Base-by-base conservation (phyloP, 371 early-diverging fungal species). In the Mortierella sp. region DNA sequence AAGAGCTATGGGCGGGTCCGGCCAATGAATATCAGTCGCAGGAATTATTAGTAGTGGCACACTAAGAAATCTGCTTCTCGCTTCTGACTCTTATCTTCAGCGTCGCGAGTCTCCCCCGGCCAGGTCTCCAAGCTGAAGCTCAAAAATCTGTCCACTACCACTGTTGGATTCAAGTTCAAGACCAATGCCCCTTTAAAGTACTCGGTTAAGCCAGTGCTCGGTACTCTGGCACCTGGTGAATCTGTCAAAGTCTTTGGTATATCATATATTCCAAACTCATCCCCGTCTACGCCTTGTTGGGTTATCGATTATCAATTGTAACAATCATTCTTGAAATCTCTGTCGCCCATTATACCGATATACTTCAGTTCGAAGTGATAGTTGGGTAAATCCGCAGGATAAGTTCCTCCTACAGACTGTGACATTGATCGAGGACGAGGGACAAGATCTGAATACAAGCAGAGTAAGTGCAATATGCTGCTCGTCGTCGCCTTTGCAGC, bases 171-270 rank as follows among this genome's bases (percentile, higher is more conserved):
- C 78, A 88, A 89, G 68, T 81, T 89, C 79, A 89, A 89, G 72
- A 89, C 89, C 56, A 89, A 89, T 50, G 84, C 89, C 1, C 89
- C 89, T 32, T 79, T 81, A 49, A 83, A 84, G 61, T 87, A 86
- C 52, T 81, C 83, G 6, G 89, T 89, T 44, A 84, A 84, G 39
- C 87, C 87, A 14, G 87, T 87, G 41, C 63, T 83, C 15, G 86
- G 85, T 23, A 68, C 82, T 28, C 46, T 88, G 66, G 63, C 65
- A 7, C 61, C 79, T 30, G 83, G 81, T 24, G 80, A 73, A 51
- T 61, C 80, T 28, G 66, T 85, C 50, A 85, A 86, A 50, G 79
- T 86, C n/a, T 79, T 81, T 56, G 88, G 85, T 76, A 83, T 52
- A 72, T 48, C 24, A 24, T 21, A 14, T 44, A 3, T n/a, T 49